Percentiles rank a stretch among this genome's conserved stretches.
phyloP scores from a whole-genome alignment of 352 stramenopile species.

The Globisporangium apiculatum region DNA sequence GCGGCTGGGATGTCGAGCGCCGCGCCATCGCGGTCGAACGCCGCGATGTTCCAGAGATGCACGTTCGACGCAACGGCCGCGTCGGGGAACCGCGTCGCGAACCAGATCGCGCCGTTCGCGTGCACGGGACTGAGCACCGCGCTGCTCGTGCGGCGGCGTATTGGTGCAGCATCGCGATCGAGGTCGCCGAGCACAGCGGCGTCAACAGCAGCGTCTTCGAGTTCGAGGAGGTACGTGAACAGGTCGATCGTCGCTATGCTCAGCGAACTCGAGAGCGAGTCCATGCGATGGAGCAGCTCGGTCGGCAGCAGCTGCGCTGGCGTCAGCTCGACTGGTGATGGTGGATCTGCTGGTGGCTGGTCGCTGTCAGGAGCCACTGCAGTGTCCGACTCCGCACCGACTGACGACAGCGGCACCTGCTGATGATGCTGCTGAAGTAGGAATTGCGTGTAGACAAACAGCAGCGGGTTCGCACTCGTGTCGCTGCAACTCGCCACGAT shows the following conservation, averaged over 20 bases:
- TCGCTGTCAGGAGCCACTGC: too few relatives aligned
- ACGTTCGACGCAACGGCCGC: slow-evolving; percentile 70
- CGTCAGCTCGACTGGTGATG: not conserved
- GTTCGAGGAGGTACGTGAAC: slow-evolving; percentile 62
- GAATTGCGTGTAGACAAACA: slow-evolving; percentile 75
- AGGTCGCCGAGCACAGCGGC: slow-evolving; percentile 33
- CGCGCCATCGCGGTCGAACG: slow-evolving; percentile 36
- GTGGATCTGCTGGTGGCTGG: not conserved
- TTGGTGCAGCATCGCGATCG: not conserved
- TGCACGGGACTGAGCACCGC: slow-evolving; percentile 18
- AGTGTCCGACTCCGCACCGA: too few relatives aligned
- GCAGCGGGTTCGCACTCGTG: slow-evolving; percentile 63
- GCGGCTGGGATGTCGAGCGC: slow-evolving; percentile 55
- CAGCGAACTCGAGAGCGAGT: slow-evolving; percentile 70
- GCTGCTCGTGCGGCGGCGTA: not conserved
- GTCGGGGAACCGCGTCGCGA: slow-evolving; percentile 73
- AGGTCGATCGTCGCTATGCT: slow-evolving; percentile 82
- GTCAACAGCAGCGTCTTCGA: slow-evolving; percentile 63
- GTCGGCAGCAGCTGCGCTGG: slow-evolving; percentile 41
- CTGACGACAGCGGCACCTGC: not conserved
- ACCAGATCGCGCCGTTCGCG: slow-evolving; percentile 58
- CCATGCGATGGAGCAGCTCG: slow-evolving; percentile 71
- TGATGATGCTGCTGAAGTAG: slow-evolving; percentile 29
- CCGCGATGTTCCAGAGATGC: slow-evolving; percentile 76
- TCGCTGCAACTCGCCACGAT: slow-evolving; percentile 62